Evolutionary conservation across 73 alveolate species (phyloP), one percentile per base, ranked within the genome.

Genomic region (Paramecium caudatum): DNA sequence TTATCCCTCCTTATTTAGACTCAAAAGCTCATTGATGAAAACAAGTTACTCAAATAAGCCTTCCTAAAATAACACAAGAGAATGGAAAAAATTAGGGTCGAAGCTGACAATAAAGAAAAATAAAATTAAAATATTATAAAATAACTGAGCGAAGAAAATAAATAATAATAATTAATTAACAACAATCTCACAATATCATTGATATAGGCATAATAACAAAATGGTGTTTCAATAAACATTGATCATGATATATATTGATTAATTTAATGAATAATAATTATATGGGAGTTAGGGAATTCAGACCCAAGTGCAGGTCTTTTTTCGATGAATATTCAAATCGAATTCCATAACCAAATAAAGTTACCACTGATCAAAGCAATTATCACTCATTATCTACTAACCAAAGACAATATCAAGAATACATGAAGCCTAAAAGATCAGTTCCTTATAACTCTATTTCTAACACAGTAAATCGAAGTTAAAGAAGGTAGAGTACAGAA

Each of bases 51-150:
- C 50, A 65, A 65, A 13, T 36, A 30, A 34, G 83, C 83, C 16
- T 65, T 65, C 15, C 15, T 10, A n/a, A 65, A 65, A 17, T 16
- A 65, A 9, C 47, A 65, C 8, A 65, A 65, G 25, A 65, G 83
- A 34, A 3, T 65, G 0, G 47, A 65, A 13, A 65, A 65, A 9
- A 65, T 33, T 25, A 65, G 49, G 8, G 55, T 33, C 12, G 83
- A 65, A n/a, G 47, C 49, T 25, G 83, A 65, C 10, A 33, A 65
- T 33, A 65, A 36, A 65, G 83, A 65, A 15, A 65, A 65, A 65
- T 65, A 65, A 36, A 30, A 33, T 65, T 30, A 30, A 65, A 65
- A 65, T 33, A 16, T 33, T 25, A 65, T 65, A 32, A 65, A 65
- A 33, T 30, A 6, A 30, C 49, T 65, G 33, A 65, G 33, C 17